Conservation (phyloP, 805 yeast genomes). For the Maudiozyma serrabonitensis region DNA sequence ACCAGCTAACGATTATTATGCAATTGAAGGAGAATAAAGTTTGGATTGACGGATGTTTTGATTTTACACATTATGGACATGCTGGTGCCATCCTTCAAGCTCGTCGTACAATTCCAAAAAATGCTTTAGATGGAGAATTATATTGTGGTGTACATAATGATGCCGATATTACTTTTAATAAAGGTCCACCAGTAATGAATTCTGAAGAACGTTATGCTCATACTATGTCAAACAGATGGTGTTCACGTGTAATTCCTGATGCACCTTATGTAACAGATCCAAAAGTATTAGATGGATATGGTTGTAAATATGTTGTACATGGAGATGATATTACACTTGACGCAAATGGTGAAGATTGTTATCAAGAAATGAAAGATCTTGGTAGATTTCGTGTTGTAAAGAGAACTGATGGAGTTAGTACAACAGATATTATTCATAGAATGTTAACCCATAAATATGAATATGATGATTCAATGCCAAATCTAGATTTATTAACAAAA, state of each 20-base stretch:
- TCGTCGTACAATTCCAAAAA: slow-evolving; percentile 39
- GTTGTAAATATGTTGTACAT: slow-evolving; percentile 89
- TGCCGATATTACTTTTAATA: slow-evolving; percentile 69
- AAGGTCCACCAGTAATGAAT: slow-evolving; percentile 93
- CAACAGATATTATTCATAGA: slow-evolving; percentile 89
- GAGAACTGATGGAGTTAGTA: slow-evolving; percentile 87
- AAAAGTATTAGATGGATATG: slow-evolving; percentile 57
- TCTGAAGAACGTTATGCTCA: slow-evolving; percentile 73
- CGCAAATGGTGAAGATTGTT: slow-evolving; percentile 91
- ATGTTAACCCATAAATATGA: slow-evolving; percentile 40
- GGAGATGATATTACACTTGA: slow-evolving; percentile 98
- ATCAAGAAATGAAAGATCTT: slow-evolving; percentile 67
- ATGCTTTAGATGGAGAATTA: slow-evolving; percentile 30
- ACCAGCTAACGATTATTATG: neutral
- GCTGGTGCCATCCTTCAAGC: slow-evolving; percentile 97
- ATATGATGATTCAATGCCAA: slow-evolving; percentile 6
- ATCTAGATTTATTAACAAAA: slow-evolving; percentile 21
- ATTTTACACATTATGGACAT: slow-evolving; percentile 95
- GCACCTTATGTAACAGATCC: slow-evolving; percentile 93
- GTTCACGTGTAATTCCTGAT: slow-evolving; percentile 52
- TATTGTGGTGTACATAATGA: slow-evolving; percentile 78
- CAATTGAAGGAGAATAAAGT: slow-evolving; percentile 34
- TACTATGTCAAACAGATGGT: slow-evolving; percentile 87
- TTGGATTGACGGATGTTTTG: slow-evolving; percentile 98
- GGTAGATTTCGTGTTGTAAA: slow-evolving; percentile 89